phyloP scores from a whole-genome alignment of 768 basidiomycete genomes.

The Russula earlei region DNA sequence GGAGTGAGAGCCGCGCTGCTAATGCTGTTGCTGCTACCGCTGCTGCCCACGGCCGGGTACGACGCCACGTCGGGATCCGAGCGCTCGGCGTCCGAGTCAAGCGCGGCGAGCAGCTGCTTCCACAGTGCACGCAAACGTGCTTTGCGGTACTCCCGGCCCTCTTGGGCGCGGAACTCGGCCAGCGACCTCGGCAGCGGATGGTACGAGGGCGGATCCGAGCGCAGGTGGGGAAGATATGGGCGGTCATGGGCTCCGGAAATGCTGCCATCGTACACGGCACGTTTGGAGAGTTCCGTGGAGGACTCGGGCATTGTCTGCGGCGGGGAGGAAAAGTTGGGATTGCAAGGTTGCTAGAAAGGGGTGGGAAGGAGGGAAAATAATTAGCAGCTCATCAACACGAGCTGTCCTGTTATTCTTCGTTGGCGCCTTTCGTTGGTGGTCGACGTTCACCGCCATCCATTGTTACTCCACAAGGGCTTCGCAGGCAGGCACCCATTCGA shows the following conservation, averaged over 20 bases:
- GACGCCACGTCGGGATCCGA: constrained; percentile 21
- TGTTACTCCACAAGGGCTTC: no score
- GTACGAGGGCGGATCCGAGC: constrained; percentile 40
- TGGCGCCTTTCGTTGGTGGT: background rate
- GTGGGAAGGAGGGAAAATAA: background rate
- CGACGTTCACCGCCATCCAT: no score
- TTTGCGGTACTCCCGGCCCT: constrained; percentile 56
- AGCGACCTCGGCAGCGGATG: constrained; percentile 41
- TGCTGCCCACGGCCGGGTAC: constrained; percentile 15
- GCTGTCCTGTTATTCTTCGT: background rate
- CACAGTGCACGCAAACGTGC: constrained; percentile 54
- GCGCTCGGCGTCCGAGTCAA: constrained; percentile 20
- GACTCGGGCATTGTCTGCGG: constrained; percentile 15
- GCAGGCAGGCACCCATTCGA: background rate
- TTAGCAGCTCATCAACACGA: constrained; percentile 4
- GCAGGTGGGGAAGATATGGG: constrained; percentile 48
- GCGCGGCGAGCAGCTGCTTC: constrained; percentile 39
- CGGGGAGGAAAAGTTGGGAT: constrained; percentile 1
- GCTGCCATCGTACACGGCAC: constrained; percentile 44
- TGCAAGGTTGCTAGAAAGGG: background rate
- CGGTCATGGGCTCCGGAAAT: constrained; percentile 45
- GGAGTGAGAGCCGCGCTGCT: constrained; percentile 3
- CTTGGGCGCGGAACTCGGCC: constrained; percentile 50
- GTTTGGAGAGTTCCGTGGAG: constrained; percentile 29
- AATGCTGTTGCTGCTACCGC: no score